These are phyloP conservation scores for Botrytis cinerea DNA, from an alignment of 2,329 filamentous ascomycete genomes.

Conservation along the genomic window DNA sequence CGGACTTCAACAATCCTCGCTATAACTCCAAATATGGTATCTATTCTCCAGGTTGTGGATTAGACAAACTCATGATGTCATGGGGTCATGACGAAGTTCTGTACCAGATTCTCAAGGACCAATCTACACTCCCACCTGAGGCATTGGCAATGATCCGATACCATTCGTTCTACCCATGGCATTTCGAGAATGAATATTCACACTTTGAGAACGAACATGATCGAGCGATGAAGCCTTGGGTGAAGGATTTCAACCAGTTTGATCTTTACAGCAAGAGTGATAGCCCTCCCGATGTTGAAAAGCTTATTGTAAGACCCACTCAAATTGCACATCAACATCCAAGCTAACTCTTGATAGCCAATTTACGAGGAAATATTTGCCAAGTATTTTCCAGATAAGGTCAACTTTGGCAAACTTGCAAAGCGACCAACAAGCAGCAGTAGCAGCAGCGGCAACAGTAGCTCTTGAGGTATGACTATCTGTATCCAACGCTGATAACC, in stretches of 20 bases:
- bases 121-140: constrained; percentile 76
- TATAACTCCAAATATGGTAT: constrained; percentile 79
- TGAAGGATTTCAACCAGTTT: constrained; percentile 87
- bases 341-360: constrained; percentile 47
- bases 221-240: constrained; percentile 42
- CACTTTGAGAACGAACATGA: constrained; percentile 86
- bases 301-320: constrained; percentile 63
- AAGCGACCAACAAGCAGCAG: background rate
- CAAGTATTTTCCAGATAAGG: background rate
- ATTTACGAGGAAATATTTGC: background rate
- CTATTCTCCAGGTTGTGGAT: constrained; percentile 74
- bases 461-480: background rate
- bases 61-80: constrained; percentile 85
- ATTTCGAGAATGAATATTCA: constrained; percentile 75
- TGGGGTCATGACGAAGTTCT: constrained; percentile 91
- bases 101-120: constrained; percentile 83
- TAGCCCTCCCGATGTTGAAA: constrained; percentile 71
- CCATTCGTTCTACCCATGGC: constrained; percentile 93
- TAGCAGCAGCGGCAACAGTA: background rate
- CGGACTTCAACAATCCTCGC: constrained; percentile 68
- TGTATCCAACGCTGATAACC: background rate
- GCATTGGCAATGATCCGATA: constrained; percentile 90
- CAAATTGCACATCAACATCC: background rate
- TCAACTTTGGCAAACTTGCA: background rate
- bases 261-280: constrained; percentile 93